Base-by-base conservation (phyloP, 2,329 filamentous ascomycete genomes). In the Sphaerulina vaccinii region DNA sequence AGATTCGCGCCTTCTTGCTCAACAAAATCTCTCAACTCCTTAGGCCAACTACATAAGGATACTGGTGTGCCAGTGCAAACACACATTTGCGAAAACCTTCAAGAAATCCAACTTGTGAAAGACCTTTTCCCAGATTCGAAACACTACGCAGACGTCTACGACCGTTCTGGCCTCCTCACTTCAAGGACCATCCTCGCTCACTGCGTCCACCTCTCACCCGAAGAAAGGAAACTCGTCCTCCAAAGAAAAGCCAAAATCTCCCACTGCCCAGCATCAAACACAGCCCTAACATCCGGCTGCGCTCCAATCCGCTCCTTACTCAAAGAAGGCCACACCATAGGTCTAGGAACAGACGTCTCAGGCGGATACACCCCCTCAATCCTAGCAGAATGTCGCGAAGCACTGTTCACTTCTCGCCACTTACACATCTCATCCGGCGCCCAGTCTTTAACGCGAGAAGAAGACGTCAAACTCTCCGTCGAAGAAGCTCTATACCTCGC, bases 181-280 rank as follows among this genome's bases (percentile, higher is more conserved):
- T 66, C 77, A 0, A 80, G 81, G 41, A 97, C 88, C 3, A 87
- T 96, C 50, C 78, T 97, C 8, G 92, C 91, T 2, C 92, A 97
- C 68, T 89, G 83, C 0, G 78, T 97, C 1, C 87, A 96, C 70
- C 73, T 96, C 6, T 79, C 76, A 0, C 77, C 82, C 1, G 75
- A 74, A 0, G 92, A 96, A 71, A 80, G 82, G 0, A 67, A 67
- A 8, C 70, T 92, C 9, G 80, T 96, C n/a, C n/a, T n/a, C n/a
- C 47, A 80, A 80, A 1, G 85, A 0, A 72, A 79, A 3, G 75
- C 83, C 3, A 89, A 88, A 60, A 79, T 97, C 15, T 82, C 82
- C 4, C 92, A 97, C 71, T 97, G 92, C 68, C 92, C 92, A 0
- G 88, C 86, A 49, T 90, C 85, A 62, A 99, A 99, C 71, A 85